Evolutionary conservation across 192 early-diverging fungal genomes (phyloP), one percentile per base, ranked within the genome.

Genomic region (Rhizoclosmatium globosum): DNA sequence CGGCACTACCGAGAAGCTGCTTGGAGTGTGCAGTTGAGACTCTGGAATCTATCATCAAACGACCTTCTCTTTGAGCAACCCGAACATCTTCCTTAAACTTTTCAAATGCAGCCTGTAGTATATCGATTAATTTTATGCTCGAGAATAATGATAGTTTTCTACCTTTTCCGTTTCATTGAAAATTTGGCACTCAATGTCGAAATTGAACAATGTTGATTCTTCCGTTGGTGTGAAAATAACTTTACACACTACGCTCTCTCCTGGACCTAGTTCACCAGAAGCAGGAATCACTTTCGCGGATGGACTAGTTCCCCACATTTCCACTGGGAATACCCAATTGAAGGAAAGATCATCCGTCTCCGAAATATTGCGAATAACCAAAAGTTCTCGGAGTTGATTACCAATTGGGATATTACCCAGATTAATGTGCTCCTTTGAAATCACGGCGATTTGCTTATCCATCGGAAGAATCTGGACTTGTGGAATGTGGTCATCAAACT

Each of bases 351-450:
- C 73, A 3, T 57, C 50, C 2, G 64, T 70, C 1, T 47, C 2
- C 19, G 82, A 58, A 11, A 69, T 69, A 75, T 90, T 90, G 60
- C 67, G 64, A 11, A 90, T 71, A 39, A 87, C 83, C 7, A 87
- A 53, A 7, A 90, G 48, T 21, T 87, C 69, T 15, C 88, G 71
- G 13, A 83, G 48, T 23, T 83, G 48, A 3, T 72, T 46, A 46
- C 86, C 72, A 15, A 86, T 38, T 2, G 87, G 89, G 3, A 90
- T 70, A 74, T 85, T 71, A 39, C 89, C 88, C 80, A 88, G 88
- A 58, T 84, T 83, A 3, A 90, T 78, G 47, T 87, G 82, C 68
- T 90, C 89, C 17, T 53, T 62, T 42, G 85, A 86, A 43, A 86
- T 21, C 1, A 2, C 31, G 6, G 80, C 87, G 42, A 86, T 64